These are phyloP conservation scores for Achaetomiella virescens DNA, from an alignment of 495 filamentous ascomycete genomes.

Conservation along the genomic window DNA sequence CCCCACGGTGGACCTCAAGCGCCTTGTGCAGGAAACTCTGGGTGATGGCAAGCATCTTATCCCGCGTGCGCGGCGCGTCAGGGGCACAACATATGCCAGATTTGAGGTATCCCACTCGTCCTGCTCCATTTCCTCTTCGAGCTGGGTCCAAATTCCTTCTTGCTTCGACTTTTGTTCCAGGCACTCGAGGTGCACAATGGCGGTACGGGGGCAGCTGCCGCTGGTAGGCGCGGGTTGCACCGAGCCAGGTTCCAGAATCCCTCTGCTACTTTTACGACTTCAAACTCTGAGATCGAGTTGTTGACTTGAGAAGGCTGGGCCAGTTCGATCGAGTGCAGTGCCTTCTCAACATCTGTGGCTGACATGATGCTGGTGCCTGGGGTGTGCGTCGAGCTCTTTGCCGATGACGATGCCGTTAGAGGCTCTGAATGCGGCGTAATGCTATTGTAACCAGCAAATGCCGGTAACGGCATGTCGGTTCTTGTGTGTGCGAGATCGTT, in stretches of 20 bases:
- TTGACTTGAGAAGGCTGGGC: slow-evolving; percentile 19
- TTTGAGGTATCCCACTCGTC: slow-evolving; percentile 34
- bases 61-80: slow-evolving; percentile 48
- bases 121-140: slow-evolving; percentile 36
- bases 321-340: slow-evolving; percentile 29
- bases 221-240: slow-evolving; percentile 50
- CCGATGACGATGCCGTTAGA: slow-evolving; percentile 32
- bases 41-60: slow-evolving; percentile 57
- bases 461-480: slow-evolving; percentile 27
- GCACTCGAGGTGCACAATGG: slow-evolving; percentile 51
- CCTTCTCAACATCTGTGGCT: slow-evolving; percentile 30
- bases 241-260: slow-evolving; percentile 52
- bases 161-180: slow-evolving; percentile 53
- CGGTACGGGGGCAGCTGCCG: slow-evolving; percentile 49
- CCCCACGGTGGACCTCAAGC: slow-evolving; percentile 50
- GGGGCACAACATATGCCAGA: slow-evolving; percentile 40
- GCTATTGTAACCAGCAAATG: slow-evolving; percentile 29
- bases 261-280: slow-evolving; percentile 47
- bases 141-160: slow-evolving; percentile 40
- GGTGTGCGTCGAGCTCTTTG: slow-evolving; percentile 40
- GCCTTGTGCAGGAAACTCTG: slow-evolving; percentile 59
- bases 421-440: slow-evolving; percentile 33
- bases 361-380: slow-evolving; percentile 42
- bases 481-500: slow-evolving; percentile 21
- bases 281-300: slow-evolving; percentile 40